Evolutionary conservation across 164 flowering plant genomes (phyloP), one percentile per base, ranked within the genome.

Genomic region (Macadamia tetraphylla): DNA sequence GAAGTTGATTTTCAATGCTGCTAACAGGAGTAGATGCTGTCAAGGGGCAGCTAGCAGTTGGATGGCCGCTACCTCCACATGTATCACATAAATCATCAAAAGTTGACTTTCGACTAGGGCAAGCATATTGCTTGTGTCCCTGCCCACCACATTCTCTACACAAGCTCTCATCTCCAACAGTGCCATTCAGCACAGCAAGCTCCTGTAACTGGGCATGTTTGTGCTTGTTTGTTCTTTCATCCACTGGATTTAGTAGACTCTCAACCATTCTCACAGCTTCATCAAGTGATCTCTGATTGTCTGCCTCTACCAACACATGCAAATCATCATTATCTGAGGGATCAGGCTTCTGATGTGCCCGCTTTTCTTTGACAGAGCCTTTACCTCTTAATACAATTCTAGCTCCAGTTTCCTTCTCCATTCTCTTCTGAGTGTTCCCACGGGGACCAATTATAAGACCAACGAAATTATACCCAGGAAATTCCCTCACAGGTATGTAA

Each of bases 351-450:
- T 60, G 70, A 29, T 29, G 43, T 52, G 31, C 12, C 14, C 23
- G 49, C 48, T 43, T 30, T 1, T 53, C 60, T 30, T 60, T 71
- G 13, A 18, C 42, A 29, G 80, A 77, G 8, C 82, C 86, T 70
- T 69, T 76, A 44, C 88, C 86, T 64, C 80, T 73, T 13, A 85
- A 18, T 1, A 40, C 3, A 60, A 85, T 77, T 76, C 43, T 81
- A 1, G 88, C 85, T 3, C 86, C 86, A 51, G 82, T 80, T 70
- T 83, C 75, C 58, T 62, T 78, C 75, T 85, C 80, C 86, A 85
- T 78, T 67, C 76, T 78, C 71, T 78, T 82, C 53, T 65, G 76
- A 0, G 79, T 85, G 64, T 68, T 76, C 18, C 86, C 88, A 4
- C 75, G 67, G 4, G 85, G 86, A 1, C 85, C 88, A 67, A 85